Evolutionary conservation across 2,329 filamentous ascomycete genomes (phyloP).

Genomic region (Aspergillus luchuensis): DNA sequence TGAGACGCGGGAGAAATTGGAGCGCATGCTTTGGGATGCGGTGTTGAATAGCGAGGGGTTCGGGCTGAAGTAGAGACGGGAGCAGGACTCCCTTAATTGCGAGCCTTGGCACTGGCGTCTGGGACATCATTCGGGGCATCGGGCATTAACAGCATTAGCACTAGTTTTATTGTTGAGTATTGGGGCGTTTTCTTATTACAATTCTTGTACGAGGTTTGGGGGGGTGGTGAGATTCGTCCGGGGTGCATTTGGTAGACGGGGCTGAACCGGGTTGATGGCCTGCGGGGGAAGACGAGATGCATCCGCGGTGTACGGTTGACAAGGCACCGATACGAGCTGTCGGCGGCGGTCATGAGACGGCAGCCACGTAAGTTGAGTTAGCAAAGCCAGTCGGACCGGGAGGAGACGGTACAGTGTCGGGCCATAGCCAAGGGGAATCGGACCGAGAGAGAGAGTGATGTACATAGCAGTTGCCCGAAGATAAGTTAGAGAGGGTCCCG

Average conservation of each 20-base stretch:
- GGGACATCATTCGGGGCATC: neutral
- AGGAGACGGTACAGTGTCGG: neutral
- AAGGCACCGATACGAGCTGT: neutral
- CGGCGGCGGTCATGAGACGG: neutral
- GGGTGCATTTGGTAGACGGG: neutral
- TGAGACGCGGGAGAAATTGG: slow-evolving; percentile 64
- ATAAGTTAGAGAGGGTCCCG: neutral
- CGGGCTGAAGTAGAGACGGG: slow-evolving; percentile 64
- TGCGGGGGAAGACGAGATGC: neutral
- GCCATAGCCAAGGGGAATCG: neutral
- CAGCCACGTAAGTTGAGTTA: neutral
- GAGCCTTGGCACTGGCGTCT: neutral
- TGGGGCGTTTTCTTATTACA: neutral
- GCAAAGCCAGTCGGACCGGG: neutral
- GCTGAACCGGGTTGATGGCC: neutral
- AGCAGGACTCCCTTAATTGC: slow-evolving; percentile 13
- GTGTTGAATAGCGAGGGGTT: slow-evolving; percentile 92
- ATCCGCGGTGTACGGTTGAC: neutral
- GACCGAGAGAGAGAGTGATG: neutral
- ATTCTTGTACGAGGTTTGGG: neutral
- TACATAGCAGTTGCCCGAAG: neutral
- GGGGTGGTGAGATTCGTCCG: neutral
- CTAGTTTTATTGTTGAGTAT: neutral
- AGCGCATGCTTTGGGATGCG: slow-evolving; percentile 76
- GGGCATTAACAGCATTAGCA: neutral